Percentiles rank a stretch among this genome's conserved stretches.
Conservation (phyloP, 2,329 filamentous ascomycete genomes). For the Hirsutella minnesotensis region DNA sequence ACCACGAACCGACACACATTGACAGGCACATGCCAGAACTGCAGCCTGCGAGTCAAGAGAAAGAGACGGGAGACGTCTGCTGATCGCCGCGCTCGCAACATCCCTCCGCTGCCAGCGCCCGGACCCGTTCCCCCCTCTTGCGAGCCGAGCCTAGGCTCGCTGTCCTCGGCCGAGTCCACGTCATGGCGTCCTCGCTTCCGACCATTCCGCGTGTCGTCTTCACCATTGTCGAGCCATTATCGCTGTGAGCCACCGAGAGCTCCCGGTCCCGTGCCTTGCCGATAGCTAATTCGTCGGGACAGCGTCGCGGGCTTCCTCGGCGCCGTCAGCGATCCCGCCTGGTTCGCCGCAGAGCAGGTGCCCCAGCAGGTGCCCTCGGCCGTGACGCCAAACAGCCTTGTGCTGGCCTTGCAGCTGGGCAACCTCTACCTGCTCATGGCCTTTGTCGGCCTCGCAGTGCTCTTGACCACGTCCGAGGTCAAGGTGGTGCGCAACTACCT, state of each 20-base stretch:
- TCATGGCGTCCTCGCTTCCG: constrained; percentile 52
- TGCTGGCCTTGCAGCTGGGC: constrained; percentile 56
- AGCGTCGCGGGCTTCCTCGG: constrained; percentile 49
- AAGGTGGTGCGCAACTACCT: constrained; percentile 58
- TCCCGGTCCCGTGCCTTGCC: not conserved
- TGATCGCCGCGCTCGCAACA: not conserved
- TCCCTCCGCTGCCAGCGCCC: not conserved
- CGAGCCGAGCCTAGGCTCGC: not conserved
- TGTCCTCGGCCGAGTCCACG: not conserved
- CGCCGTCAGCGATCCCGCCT: constrained; percentile 42
- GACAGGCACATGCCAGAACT: constrained; percentile 6
- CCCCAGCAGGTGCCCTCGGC: constrained; percentile 23
- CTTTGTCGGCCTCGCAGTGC: constrained; percentile 50
- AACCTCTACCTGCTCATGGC: constrained; percentile 58
- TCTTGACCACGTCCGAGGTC: constrained; percentile 52
- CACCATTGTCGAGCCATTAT: constrained; percentile 56
- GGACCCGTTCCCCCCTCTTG: not conserved
- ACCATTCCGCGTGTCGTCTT: constrained; percentile 53
- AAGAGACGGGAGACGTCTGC: constrained; percentile 2
- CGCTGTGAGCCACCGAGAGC: constrained; percentile 38
- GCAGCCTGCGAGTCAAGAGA: constrained; percentile 3
- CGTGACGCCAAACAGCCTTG: constrained; percentile 32
- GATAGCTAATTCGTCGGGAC: constrained; percentile 8
- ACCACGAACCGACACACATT: not conserved
- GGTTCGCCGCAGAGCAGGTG: constrained; percentile 54